Evolutionary conservation across 202 grass and related monocot species (phyloP).

Genomic region (Zizania palustris): DNA sequence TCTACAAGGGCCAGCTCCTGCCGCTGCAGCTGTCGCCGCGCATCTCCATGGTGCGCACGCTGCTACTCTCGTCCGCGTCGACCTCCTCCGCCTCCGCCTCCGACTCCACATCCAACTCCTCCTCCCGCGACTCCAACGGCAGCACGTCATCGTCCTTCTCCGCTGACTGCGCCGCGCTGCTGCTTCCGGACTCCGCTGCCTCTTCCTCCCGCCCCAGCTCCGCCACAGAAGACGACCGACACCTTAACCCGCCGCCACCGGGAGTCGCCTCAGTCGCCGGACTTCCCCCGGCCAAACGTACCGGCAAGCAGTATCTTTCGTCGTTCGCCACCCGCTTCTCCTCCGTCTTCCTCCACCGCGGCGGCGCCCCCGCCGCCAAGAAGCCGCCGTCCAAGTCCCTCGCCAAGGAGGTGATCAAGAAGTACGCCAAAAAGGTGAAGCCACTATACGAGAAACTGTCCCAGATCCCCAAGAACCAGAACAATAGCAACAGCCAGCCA

Average conservation of each 20-base stretch:
- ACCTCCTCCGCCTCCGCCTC: slow-evolving; percentile 70
- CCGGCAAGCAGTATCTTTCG: slow-evolving; percentile 76
- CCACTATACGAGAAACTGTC: slow-evolving; percentile 94
- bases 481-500: slow-evolving; percentile 29
- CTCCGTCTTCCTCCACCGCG: slow-evolving; percentile 89
- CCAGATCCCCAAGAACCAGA: slow-evolving; percentile 68
- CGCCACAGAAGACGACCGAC: slow-evolving; percentile 74
- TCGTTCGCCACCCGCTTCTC: slow-evolving; percentile 95
- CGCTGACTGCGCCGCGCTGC: slow-evolving; percentile 59
- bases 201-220: slow-evolving; percentile 93
- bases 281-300: slow-evolving; percentile 43
- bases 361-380: slow-evolving; percentile 40
- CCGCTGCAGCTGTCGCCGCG: slow-evolving; percentile 92
- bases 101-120: slow-evolving; percentile 60
- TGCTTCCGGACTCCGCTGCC: slow-evolving; percentile 70
- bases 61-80: slow-evolving; percentile 79
- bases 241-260: slow-evolving; percentile 37
- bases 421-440: slow-evolving; percentile 95
- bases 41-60: slow-evolving; percentile 94
- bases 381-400: slow-evolving; percentile 59
- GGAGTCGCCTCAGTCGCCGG: slow-evolving; percentile 22
- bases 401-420: slow-evolving; percentile 92
- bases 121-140: slow-evolving; percentile 90
- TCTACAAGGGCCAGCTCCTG: slow-evolving; percentile 98
- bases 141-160: slow-evolving; percentile 94